Conservation (phyloP, 495 filamentous ascomycete species). For the Neurospora sp. region DNA sequence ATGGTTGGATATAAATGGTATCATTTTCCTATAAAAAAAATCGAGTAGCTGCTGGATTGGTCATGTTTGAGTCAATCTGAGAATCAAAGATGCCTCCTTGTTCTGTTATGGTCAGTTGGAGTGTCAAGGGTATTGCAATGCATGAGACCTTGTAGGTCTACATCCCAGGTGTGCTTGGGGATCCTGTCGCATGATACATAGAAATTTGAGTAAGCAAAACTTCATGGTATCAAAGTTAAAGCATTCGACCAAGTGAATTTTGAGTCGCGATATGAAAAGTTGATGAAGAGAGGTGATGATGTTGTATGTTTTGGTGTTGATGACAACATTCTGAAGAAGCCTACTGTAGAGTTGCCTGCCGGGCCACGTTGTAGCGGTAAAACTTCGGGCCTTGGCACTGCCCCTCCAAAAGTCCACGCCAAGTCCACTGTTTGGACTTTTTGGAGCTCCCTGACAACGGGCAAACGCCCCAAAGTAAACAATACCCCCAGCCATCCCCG, state of each 20-base stretch:
- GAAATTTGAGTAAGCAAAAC: neutral
- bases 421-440: neutral
- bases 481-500: neutral
- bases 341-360: neutral
- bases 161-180: neutral
- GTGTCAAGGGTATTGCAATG: neutral
- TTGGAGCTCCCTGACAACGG: neutral
- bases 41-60: neutral
- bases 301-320: neutral
- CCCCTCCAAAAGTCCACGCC: neutral
- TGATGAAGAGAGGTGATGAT: neutral
- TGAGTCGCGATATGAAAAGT: neutral
- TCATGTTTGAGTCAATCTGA: neutral
- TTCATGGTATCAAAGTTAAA: neutral
- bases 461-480: neutral
- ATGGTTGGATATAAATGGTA: neutral
- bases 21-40: neutral
- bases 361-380: neutral
- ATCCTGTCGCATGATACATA: neutral
- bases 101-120: neutral
- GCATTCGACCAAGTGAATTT: neutral
- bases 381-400: neutral
- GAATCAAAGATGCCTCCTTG: neutral
- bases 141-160: neutral
- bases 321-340: neutral